These are phyloP conservation scores for Cicer judaicum DNA, from an alignment of 306 rosid species.

Conservation along the genomic window DNA sequence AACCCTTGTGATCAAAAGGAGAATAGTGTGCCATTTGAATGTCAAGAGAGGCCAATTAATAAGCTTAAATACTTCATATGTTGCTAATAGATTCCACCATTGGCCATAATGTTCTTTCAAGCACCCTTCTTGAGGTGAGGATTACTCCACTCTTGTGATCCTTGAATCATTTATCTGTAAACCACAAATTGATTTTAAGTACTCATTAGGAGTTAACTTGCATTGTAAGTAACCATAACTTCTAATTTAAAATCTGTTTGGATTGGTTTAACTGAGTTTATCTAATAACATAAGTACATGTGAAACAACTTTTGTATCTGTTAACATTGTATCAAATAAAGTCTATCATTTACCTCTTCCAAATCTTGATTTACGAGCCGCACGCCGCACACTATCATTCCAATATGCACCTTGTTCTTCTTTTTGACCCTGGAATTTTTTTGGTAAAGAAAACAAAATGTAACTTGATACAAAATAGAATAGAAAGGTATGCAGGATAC, in stretches of 20 bases:
- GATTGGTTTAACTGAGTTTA: too few relatives aligned
- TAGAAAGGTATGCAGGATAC: not conserved
- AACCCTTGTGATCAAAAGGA: constrained; percentile 34
- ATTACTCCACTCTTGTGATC: constrained; percentile 35
- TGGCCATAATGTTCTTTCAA: constrained; percentile 20
- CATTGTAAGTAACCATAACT: constrained; percentile 1
- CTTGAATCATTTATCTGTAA: constrained; percentile 53
- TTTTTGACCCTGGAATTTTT: constrained; percentile 48
- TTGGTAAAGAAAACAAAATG: constrained; percentile 8
- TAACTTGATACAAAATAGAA: constrained; percentile 28
- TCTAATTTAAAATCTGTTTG: not conserved
- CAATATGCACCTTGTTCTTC: constrained; percentile 47
- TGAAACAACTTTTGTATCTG: not conserved
- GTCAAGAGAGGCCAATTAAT: constrained; percentile 26
- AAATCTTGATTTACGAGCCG: constrained; percentile 73
- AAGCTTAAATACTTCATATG: constrained; percentile 34
- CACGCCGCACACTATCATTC: constrained; percentile 62
- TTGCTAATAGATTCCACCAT: constrained; percentile 17
- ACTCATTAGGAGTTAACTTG: constrained; percentile 12
- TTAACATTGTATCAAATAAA: not conserved
- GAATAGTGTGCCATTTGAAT: constrained; percentile 30
- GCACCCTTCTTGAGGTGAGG: constrained; percentile 32
- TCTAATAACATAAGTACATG: too few relatives aligned
- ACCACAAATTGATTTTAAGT: constrained; percentile 23
- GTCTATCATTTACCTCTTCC: constrained; percentile 70